These are phyloP conservation scores for Colletotrichum scovillei DNA, from an alignment of 2,329 filamentous ascomycete species.

Conservation along the genomic window DNA sequence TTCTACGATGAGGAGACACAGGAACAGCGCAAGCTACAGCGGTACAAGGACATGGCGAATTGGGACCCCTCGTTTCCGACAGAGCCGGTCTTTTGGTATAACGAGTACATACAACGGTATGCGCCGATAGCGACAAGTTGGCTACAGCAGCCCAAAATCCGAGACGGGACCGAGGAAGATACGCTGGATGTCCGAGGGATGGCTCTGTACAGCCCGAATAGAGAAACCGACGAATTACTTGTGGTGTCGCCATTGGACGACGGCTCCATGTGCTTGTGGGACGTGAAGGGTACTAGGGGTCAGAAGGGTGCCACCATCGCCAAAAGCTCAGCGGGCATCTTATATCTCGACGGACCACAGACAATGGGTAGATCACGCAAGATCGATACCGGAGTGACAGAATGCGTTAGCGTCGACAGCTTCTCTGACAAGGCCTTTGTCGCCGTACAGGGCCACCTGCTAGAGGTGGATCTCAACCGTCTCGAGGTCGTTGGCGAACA, in stretches of 20 bases:
- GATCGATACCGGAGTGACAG: constrained; percentile 79
- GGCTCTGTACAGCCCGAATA: constrained; percentile 69
- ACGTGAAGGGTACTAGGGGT: constrained; percentile 68
- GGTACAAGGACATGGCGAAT: constrained; percentile 73
- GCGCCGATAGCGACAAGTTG: constrained; percentile 80
- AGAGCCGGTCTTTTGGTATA: constrained; percentile 85
- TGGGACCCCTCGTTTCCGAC: constrained; percentile 84
- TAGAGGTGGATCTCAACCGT: constrained; percentile 84
- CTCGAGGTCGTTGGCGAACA: constrained; percentile 76
- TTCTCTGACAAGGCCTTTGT: constrained; percentile 77
- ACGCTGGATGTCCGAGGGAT: constrained; percentile 78
- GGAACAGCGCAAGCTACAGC: constrained; percentile 49
- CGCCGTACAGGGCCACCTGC: constrained; percentile 79
- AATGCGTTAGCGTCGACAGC: constrained; percentile 85
- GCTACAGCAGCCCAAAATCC: constrained; percentile 72
- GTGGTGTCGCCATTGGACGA: constrained; percentile 86
- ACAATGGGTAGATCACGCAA: constrained; percentile 66
- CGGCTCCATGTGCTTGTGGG: constrained; percentile 89
- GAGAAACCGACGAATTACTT: constrained; percentile 53
- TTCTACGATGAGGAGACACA: constrained; percentile 40
- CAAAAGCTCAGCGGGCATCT: constrained; percentile 73
- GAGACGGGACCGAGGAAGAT: constrained; percentile 54
- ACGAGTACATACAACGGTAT: constrained; percentile 87
- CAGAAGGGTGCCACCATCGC: constrained; percentile 72
- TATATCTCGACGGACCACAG: constrained; percentile 67